Conservation (phyloP, 768 basidiomycete species). For the Boletus rubroflammeus region DNA sequence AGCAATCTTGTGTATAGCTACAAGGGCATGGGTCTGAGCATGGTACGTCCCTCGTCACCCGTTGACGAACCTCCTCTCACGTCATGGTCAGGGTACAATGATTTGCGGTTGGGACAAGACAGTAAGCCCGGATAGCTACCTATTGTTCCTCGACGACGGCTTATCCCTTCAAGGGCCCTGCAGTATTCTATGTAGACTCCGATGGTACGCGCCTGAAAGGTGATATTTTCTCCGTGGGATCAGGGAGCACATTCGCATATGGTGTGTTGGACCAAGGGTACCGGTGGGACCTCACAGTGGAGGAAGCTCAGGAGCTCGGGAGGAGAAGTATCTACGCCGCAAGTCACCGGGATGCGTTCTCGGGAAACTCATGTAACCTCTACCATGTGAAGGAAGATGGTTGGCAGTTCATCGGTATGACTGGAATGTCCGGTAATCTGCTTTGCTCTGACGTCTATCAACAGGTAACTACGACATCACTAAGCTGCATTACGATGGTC, state of each 20-base stretch:
- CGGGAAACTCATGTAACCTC: constrained; percentile 93
- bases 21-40: constrained; percentile 98
- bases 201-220: constrained; percentile 96
- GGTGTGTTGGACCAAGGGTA: constrained; percentile 97
- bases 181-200: constrained; percentile 96
- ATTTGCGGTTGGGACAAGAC: constrained; percentile 99
- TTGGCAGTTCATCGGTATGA: constrained; percentile 92
- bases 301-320: constrained; percentile 92
- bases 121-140: constrained; percentile 40
- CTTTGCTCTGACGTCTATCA: constrained; percentile 10
- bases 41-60: constrained; percentile 55
- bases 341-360: constrained; percentile 94
- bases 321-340: constrained; percentile 94
- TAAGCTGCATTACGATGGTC: constrained; percentile 87
- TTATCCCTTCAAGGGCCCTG: constrained; percentile 62
- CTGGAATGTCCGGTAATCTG: not conserved
- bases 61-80: constrained; percentile 3
- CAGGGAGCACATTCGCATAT: constrained; percentile 98
- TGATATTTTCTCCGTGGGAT: constrained; percentile 97
- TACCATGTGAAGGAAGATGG: constrained; percentile 94
- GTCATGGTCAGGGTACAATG: constrained; percentile 81
- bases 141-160: constrained; percentile 1
- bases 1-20: constrained; percentile 97
- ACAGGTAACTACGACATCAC: constrained; percentile 91
- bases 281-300: constrained; percentile 87